Percentiles rank a stretch among this genome's conserved stretches.
Evolutionary conservation across 192 early-diverging fungal genomes (phyloP).

Genomic region (Coemansia reversa): DNA sequence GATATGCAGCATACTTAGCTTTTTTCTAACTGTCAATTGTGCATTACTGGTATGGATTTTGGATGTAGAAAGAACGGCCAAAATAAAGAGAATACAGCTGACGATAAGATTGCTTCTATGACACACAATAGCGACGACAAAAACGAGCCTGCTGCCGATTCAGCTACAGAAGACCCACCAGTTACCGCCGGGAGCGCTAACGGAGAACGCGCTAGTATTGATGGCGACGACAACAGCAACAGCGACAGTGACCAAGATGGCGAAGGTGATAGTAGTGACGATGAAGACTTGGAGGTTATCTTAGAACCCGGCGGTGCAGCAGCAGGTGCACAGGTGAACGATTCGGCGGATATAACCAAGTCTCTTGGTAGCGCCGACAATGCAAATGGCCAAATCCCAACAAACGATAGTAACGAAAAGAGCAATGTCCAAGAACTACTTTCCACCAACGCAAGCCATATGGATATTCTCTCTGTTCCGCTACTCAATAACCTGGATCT

Average conservation of each 20-base stretch:
- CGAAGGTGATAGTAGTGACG: constrained; percentile 7
- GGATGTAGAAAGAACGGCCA: background rate
- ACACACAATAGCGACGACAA: background rate
- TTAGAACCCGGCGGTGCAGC: constrained; percentile 36
- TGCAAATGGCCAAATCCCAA: background rate
- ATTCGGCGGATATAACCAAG: background rate
- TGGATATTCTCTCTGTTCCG: constrained; percentile 51
- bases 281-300: constrained; percentile 47
- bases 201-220: background rate
- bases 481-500: constrained; percentile 72
- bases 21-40: background rate
- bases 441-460: constrained; percentile 28
- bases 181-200: background rate
- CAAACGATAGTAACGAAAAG: constrained; percentile 6
- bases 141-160: background rate
- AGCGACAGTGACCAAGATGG: background rate
- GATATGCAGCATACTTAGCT: background rate
- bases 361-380: constrained; percentile 3
- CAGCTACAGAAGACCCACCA: background rate
- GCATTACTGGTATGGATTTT: background rate
- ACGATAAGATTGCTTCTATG: background rate
- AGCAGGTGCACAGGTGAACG: constrained; percentile 2
- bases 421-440: constrained; percentile 27
- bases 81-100: background rate
- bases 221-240: background rate